Evolutionary conservation across 768 basidiomycete species (phyloP), one percentile per base, ranked within the genome.

Genomic region (Serendipita sp.): DNA sequence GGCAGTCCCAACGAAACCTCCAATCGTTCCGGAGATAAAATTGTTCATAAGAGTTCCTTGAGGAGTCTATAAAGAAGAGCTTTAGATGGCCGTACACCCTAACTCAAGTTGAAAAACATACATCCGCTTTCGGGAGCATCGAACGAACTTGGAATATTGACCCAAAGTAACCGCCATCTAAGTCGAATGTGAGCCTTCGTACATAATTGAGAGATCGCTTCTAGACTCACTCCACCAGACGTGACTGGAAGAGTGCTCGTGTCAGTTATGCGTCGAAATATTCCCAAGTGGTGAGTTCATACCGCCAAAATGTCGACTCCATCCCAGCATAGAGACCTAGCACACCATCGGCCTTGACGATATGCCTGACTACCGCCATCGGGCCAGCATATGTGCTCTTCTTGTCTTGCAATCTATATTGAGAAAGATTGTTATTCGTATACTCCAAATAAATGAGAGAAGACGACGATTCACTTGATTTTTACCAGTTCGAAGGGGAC

Each of bases 231-330:
- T 63, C 90, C 89, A 94, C 81, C 84, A 86, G 35, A 91, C 69
- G 70, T 93, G 90, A 70, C 88, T 89, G 54, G 13, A 41, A n/a
- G n/a, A n/a, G n/a, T n/a, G n/a, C n/a, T n/a, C n/a, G n/a, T n/a
- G n/a, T n/a, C n/a, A n/a, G n/a, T n/a, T n/a, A n/a, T n/a, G n/a
- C n/a, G n/a, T n/a, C n/a, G 62, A 65, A 35, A 45, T 44, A 35
- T 5, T 2, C 16, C 38, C 45, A 5, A 53, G 35, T 13, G 46
- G 32, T 2, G 16, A n/a, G 18, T 11, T n/a, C 76, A 41, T 64
- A 89, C 90, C 94, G 83, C 95, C 95, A 97, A 77, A 97, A 95
- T 1, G 95, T 98, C 11, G 92, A 83, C 73, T 98, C 96, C 88
- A 98, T 94, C 41, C 96, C 94, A 28, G 84, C 84, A 72, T 97